phyloP scores from a whole-genome alignment of 164 flowering plant species.

The Dillenia suffruticosa region DNA sequence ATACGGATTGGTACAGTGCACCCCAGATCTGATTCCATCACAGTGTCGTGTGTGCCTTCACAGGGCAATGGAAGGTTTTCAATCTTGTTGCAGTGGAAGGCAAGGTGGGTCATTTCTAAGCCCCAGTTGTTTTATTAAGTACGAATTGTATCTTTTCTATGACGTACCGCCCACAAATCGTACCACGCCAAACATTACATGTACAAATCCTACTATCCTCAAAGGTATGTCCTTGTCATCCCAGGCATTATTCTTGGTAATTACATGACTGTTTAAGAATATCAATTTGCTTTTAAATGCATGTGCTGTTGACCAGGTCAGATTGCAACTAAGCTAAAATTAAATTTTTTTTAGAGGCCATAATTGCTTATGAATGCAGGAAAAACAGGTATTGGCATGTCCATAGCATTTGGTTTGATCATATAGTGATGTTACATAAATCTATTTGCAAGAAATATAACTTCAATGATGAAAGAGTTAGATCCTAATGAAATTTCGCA shows the following conservation, averaged over 20 bases:
- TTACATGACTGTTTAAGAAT: too few relatives aligned
- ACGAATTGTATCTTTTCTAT: conserved; percentile 6
- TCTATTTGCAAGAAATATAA: too few relatives aligned
- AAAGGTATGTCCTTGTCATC: not conserved
- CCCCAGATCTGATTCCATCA: not conserved
- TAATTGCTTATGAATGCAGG: too few relatives aligned
- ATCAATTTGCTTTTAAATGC: too few relatives aligned
- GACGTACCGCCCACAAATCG: not conserved
- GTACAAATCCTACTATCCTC: not conserved
- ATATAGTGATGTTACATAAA: too few relatives aligned
- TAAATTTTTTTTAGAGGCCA: not conserved
- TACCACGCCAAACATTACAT: too few relatives aligned
- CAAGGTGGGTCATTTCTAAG: conserved; percentile 1
- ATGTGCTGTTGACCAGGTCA: too few relatives aligned
- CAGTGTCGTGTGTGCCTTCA: conserved; percentile 5
- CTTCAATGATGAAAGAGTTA: too few relatives aligned
- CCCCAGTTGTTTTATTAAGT: conserved; percentile 12
- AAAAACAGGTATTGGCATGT: too few relatives aligned
- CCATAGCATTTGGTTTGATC: too few relatives aligned
- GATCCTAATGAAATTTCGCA: too few relatives aligned
- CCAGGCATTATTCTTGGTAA: too few relatives aligned
- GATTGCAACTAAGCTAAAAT: not conserved
- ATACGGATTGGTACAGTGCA: conserved; percentile 8
- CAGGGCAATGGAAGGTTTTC: not conserved
- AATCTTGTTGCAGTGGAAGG: not conserved